Base-by-base conservation (phyloP, 176 grass and related monocot species). In the Aechmea fasciata region DNA sequence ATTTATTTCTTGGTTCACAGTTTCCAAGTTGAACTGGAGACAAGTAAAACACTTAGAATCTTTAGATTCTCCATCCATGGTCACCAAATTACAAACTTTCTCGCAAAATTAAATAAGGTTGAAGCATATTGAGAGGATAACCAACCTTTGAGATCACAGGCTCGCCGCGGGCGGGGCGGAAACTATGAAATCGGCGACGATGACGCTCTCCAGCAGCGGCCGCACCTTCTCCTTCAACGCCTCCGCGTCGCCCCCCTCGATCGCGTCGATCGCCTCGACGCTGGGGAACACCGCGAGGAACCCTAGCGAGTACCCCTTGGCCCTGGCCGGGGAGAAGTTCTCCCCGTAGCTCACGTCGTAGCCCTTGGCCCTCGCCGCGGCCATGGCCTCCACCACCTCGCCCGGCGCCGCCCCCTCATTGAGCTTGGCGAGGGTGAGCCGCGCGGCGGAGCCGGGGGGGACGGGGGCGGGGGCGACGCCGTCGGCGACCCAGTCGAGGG, bases 241-340 rank as follows among this genome's bases (percentile, higher is more conserved):
- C 63, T 87, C 83, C 25, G 87, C 79, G 29, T 64, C 71, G 19
- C 73, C 84, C 50, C 84, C 87, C 13, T 92, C 86, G 64, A 93
- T 75, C 9, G 84, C 85, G 5, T 97, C 89, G 11, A 97, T 73
- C 69, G 79, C 82, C 80, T 87, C 89, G 15, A 85, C 33, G 51
- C 72, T 65, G 53, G 73, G 77, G 78, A 92, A 97, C 48, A 85
- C 77, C 1, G 84, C 84, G 24, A 97, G 79, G 79, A 97, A 80
- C 50, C 86, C 94, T 11, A 90, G 85, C 47, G 79, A 72, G 79
- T 82, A 90, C 13, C 89, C 94, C 77, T 97, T 97, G n/a, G 94
- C 94, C 69, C 89, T 75, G 9, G 71, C 89, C 11, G 82, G 89
- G 57, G 89, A 93, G 79, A 99, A 99, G 69, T 90, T 99, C 65